phyloP scores from a whole-genome alignment of 495 filamentous ascomycete genomes.

The Tuber calosporum region DNA sequence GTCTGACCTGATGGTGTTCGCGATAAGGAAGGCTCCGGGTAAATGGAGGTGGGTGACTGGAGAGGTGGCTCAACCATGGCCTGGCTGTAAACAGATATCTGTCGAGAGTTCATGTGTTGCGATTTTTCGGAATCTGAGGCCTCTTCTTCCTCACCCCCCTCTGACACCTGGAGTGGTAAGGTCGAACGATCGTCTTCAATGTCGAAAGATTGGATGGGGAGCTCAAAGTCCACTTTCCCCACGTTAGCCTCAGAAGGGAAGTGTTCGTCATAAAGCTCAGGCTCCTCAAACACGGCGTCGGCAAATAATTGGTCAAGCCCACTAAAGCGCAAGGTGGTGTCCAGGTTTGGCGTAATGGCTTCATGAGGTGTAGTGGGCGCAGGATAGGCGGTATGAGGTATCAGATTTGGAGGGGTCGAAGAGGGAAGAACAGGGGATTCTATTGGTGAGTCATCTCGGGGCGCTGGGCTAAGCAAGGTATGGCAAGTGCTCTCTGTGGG shows the following conservation, averaged over 20 bases:
- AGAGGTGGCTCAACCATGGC: conserved; percentile 23
- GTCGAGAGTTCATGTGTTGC: conserved; percentile 17
- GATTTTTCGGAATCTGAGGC: conserved; percentile 16
- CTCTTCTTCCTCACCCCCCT: conserved; percentile 5
- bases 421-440: conserved; percentile 34
- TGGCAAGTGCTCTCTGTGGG: conserved; percentile 44
- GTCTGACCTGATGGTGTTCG: conserved; percentile 23
- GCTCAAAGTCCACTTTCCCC: conserved; percentile 24
- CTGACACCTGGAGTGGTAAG: conserved; percentile 18
- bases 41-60: conserved; percentile 32
- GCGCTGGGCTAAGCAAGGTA: conserved; percentile 36
- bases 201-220: conserved; percentile 30
- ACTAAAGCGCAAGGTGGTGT: conserved; percentile 30
- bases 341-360: conserved; percentile 31
- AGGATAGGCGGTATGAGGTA: conserved; percentile 17
- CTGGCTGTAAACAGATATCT: conserved; percentile 26
- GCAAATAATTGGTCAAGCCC: conserved; percentile 33
- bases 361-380: conserved; percentile 29
- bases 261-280: conserved; percentile 28
- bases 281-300: conserved; percentile 33
- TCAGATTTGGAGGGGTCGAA: conserved; percentile 20
- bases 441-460: conserved; percentile 22
- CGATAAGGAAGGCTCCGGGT: conserved; percentile 36
- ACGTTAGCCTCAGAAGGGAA: conserved; percentile 17
- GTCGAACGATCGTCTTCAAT: conserved; percentile 16